Evolutionary conservation across 306 rosid species (phyloP).

Genomic region (Sicyos edulis): DNA sequence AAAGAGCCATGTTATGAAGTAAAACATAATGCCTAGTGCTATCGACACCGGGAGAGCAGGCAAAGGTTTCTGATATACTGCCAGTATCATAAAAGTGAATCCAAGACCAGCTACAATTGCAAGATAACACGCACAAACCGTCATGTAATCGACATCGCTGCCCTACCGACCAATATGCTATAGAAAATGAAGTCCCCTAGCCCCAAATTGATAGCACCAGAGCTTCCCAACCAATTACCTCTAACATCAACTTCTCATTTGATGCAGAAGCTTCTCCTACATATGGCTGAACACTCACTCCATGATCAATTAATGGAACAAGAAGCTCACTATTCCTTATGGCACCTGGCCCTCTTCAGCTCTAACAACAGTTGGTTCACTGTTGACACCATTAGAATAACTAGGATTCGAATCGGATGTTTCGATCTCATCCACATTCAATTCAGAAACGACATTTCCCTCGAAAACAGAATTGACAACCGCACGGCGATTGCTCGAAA

Average conservation of each 20-base stretch:
- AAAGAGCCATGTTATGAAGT: slow-evolving; percentile 68
- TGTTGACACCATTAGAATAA: background rate
- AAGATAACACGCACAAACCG: slow-evolving; percentile 91
- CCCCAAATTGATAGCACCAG: slow-evolving; percentile 95
- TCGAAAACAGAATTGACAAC: slow-evolving; percentile 28
- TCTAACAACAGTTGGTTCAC: slow-evolving; percentile 23
- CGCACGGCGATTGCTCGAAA: slow-evolving; percentile 19
- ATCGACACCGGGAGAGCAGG: slow-evolving; percentile 95
- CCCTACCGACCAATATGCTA: slow-evolving; percentile 93
- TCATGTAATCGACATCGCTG: slow-evolving; percentile 95
- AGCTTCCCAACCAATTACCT: slow-evolving; percentile 85
- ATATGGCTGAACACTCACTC: slow-evolving; percentile 28
- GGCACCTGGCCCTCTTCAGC: slow-evolving; percentile 56
- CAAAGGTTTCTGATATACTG: slow-evolving; percentile 80
- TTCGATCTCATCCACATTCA: slow-evolving; percentile 21
- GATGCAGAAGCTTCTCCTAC: slow-evolving; percentile 29
- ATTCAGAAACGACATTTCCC: slow-evolving; percentile 24
- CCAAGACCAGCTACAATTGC: slow-evolving; percentile 97
- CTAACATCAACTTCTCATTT: slow-evolving; percentile 50
- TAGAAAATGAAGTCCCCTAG: slow-evolving; percentile 94
- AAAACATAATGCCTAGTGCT: slow-evolving; percentile 68
- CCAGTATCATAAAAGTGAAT: slow-evolving; percentile 74
- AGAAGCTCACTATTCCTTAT: slow-evolving; percentile 40
- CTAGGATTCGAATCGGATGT: slow-evolving; percentile 22
- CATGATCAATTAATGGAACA: slow-evolving; percentile 47